Evolutionary conservation across 805 yeast species (phyloP).

Genomic region (Candida cerambycidarum): DNA sequence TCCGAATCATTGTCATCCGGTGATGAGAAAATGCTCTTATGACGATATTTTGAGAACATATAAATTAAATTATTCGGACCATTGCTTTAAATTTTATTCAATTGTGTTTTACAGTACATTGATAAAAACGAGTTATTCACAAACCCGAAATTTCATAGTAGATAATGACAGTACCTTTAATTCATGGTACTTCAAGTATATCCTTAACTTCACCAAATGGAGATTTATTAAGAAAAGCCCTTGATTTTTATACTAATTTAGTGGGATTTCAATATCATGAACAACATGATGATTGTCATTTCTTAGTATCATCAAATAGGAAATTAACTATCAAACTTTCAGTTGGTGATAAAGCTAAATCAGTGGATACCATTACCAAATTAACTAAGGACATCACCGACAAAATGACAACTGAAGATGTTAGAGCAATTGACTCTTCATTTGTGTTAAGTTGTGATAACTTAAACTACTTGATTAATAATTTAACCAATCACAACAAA

Average conservation of each 20-base stretch:
- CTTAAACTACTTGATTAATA: conserved; percentile 35
- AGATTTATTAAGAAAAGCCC: conserved; percentile 44
- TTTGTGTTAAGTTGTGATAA: conserved; percentile 48
- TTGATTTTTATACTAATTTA: conserved; percentile 56
- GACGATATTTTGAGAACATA: conserved; percentile 3
- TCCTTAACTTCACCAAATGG: conserved; percentile 52
- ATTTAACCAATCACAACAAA: conserved; percentile 7
- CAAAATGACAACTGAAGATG: conserved; percentile 34
- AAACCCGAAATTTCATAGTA: background rate
- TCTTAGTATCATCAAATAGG: conserved; percentile 24
- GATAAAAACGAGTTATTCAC: background rate
- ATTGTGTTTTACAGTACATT: too few species aligned
- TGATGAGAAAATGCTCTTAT: conserved; percentile 6
- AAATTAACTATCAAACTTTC: conserved; percentile 22
- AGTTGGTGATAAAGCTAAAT: conserved; percentile 16
- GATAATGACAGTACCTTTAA: conserved; percentile 36
- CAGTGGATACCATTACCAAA: conserved; percentile 20
- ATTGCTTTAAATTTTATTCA: background rate
- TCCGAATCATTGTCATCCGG: conserved; percentile 9
- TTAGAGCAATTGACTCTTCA: conserved; percentile 45
- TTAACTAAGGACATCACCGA: conserved; percentile 19
- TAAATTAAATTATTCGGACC: conserved; percentile 4
- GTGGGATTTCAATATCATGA: conserved; percentile 30
- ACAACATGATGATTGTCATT: conserved; percentile 18
- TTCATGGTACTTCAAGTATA: conserved; percentile 58